Evolutionary conservation across 768 basidiomycete species (phyloP), one percentile per base, ranked within the genome.

Genomic region (Chalciporus piperatus): DNA sequence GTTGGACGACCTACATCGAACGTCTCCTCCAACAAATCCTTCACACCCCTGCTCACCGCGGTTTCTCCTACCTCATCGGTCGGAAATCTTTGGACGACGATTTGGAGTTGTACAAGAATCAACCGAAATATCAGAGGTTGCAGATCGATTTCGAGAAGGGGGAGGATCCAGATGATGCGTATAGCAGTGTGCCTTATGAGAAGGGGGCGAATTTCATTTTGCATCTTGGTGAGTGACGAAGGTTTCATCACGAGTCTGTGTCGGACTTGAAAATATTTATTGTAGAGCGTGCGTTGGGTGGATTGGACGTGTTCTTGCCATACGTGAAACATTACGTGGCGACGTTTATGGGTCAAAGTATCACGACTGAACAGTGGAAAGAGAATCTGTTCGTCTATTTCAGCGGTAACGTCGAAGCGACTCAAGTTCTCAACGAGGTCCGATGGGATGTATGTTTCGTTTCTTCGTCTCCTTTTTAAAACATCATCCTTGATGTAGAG

Each of bases 1-100:
- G 92, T 23, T 95, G 90, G 87, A 97, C 95, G 28, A 94, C 90
- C 0, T 98, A 94, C 63, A 84, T 90, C 27, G 95, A 98, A 65
- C 84, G 93, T 14, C 70, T 96, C 6, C 74, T 96, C 47, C 82
- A 83, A 43, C 76, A 83, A 52, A 71, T 74, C 40, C 72, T 93
- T 3, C 83, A 92, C 66, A 81, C 87, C 0, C 82, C 88, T 16
- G 82, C 84, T 0, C 83, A 86, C 47, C 84, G 93, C 39, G 91
- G 83, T 16, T 90, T 98, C 64, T 82, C 83, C 12, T 95, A 76
- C 69, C 70, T 91, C 52, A 86, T 90, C 51, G 93, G 92, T 1
- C 73, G 76, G 16, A 89, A 88, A 54, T 77, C 78, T 0, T 74
- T 97, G 28, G 71, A 76, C 20, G 87, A 90, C 52, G 82, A 86